A percentile compares a stretch with the other conserved stretches of the same genome.
phyloP scores from a whole-genome alignment of 306 rosid species.

The Luffa acutangula region DNA sequence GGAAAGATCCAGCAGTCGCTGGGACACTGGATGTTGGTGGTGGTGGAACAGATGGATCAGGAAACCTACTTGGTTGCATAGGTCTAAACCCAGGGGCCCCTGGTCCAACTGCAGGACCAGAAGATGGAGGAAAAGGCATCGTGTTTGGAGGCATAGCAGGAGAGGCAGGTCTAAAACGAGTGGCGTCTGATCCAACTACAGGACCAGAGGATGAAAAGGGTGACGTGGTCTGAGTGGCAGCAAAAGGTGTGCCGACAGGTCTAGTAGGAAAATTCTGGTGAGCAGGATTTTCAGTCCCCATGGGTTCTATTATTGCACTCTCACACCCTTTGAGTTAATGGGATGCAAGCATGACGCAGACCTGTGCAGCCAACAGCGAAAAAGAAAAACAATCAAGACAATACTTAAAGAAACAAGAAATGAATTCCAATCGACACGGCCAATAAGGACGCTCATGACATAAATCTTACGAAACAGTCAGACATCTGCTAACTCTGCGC shows the following conservation, averaged over 20 bases:
- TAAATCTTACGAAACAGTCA: background rate
- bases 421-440: background rate
- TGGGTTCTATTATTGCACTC: constrained; percentile 20
- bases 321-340: background rate
- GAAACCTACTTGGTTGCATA: constrained; percentile 45
- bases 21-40: constrained; percentile 42
- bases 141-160: constrained; percentile 37
- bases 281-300: constrained; percentile 87
- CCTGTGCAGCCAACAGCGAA: constrained; percentile 1
- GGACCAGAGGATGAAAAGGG: constrained; percentile 75
- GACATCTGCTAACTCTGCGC: background rate
- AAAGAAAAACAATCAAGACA: background rate
- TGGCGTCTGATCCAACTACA: constrained; percentile 49
- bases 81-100: constrained; percentile 52
- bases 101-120: constrained; percentile 35
- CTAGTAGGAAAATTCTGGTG: constrained; percentile 57
- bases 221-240: constrained; percentile 33
- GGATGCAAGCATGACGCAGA: constrained; percentile 15
- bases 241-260: constrained; percentile 49
- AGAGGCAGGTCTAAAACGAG: constrained; percentile 40
- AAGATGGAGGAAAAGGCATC: constrained; percentile 31
- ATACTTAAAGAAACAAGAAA: background rate
- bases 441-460: background rate
- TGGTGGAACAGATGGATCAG: constrained; percentile 69
- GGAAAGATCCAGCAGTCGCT: constrained; percentile 35